phyloP scores from a whole-genome alignment of 2,329 filamentous ascomycete genomes.

The Zelopaecilomyces penicillatus region DNA sequence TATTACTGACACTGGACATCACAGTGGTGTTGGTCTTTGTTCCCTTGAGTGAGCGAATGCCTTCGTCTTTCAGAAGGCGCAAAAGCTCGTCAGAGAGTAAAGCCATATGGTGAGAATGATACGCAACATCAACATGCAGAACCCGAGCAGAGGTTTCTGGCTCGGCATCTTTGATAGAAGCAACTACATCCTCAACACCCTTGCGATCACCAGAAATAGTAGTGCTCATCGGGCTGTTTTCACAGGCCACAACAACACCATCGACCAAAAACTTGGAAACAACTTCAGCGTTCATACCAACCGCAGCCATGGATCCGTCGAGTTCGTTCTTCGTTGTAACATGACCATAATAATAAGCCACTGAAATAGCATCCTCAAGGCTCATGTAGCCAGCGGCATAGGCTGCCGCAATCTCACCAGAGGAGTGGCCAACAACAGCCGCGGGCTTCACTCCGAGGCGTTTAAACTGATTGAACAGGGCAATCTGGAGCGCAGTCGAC shows the following conservation, averaged over 20 bases:
- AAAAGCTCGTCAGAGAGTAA: conserved; percentile 2
- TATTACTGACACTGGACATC: conserved; percentile 6
- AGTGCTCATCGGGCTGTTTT: conserved; percentile 39
- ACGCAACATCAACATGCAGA: conserved; percentile 18
- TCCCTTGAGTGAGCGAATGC: neutral
- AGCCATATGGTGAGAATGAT: conserved; percentile 24
- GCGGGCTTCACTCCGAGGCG: conserved; percentile 15
- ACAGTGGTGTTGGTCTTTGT: neutral
- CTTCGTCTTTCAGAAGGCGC: conserved; percentile 1
- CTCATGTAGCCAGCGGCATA: conserved; percentile 14
- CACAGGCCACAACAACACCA: conserved; percentile 13
- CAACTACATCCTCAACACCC: conserved; percentile 12
- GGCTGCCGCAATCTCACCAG: conserved; percentile 18
- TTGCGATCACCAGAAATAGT: conserved; percentile 27
- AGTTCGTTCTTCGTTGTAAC: conserved; percentile 1
- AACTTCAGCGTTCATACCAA: conserved; percentile 19
- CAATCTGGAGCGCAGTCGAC: conserved; percentile 47
- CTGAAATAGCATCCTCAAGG: conserved; percentile 9
- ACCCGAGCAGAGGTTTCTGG: conserved; percentile 17
- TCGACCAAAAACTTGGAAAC: conserved; percentile 12
- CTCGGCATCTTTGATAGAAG: conserved; percentile 25
- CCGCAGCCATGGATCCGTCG: conserved; percentile 25
- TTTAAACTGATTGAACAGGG: conserved; percentile 28
- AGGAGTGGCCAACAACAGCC: conserved; percentile 15
- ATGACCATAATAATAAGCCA: conserved; percentile 14